Base-by-base conservation (phyloP, 176 grass and related monocot species). In the Triticum timopheevii region DNA sequence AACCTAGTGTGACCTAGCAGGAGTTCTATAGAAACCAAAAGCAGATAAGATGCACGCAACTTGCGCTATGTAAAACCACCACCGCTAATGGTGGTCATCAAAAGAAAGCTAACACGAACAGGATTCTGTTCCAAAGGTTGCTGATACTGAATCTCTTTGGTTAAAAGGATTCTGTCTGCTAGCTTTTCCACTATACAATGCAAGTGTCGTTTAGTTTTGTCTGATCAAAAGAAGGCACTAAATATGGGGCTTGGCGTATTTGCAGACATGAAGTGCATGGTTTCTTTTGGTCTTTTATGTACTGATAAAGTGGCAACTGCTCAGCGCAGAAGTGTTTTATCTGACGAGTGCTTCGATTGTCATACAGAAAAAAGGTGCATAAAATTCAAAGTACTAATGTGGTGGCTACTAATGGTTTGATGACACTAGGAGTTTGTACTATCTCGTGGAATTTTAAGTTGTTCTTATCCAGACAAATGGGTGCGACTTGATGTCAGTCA, bases 401-500 rank as follows among this genome's bases (percentile, higher is more conserved):
- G 47, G 47, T 66, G 74, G 25, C 61, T 80, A 54, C 44, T 80
- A 87, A 76, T 91, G 76, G 81, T 76, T 84, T 30, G 20, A 62
- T 87, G 47, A 40, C 47, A 87, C 20, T 6, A 24, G 9, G 44
- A 56, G 30, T 42, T 40, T 78, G 79, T 77, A 69, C 59, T 79
- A 22, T 86, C 8, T 62, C 38, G 24, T 3, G 38, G 22, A 61
- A 28, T 78, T 67, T 39, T 54, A 31, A 73, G 56, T 20, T 73
- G 52, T 69, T 27, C 42, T 79, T 83, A 73, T 83, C 79, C 65
- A 66, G 2, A 58, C 9, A 20, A 77, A 73, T 13, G 24, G 66
- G 58, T 83, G 89, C 31, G 8, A 38, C 79, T 61, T 86, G 88
- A 86, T 82, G 79, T 82, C 63, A 78, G n/a, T 11, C 31, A 84